These are phyloP conservation scores for Aspergillus neoniger DNA, from an alignment of 2,329 filamentous ascomycete genomes.

Conservation along the genomic window DNA sequence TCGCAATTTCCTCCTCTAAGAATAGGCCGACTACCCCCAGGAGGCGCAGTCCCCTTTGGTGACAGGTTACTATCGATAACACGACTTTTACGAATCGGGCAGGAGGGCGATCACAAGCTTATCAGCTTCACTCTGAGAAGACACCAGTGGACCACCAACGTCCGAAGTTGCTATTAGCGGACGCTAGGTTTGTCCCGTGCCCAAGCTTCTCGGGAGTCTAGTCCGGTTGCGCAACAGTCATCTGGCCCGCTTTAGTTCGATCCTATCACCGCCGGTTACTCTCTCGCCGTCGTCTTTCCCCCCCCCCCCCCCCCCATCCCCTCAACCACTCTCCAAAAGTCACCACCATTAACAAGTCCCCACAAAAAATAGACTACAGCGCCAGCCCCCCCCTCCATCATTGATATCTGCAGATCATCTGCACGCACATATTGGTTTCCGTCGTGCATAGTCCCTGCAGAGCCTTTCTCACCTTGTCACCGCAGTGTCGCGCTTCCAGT, in stretches of 20 bases:
- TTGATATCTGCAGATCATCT: constrained; percentile 51
- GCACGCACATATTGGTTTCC: constrained; percentile 45
- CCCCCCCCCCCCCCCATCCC: constrained; percentile 32
- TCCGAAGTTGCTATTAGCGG: constrained; percentile 11
- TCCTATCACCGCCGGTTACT: constrained; percentile 24
- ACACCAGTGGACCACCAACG: constrained; percentile 9
- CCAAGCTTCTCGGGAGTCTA: constrained; percentile 26
- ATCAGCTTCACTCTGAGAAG: constrained; percentile 15
- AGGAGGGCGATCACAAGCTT: constrained; percentile 27
- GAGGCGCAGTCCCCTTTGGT: not conserved
- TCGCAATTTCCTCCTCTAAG: not conserved
- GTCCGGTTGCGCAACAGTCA: constrained; percentile 33
- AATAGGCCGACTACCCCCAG: not conserved
- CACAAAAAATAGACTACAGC: too few species aligned
- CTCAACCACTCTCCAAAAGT: too few species aligned
- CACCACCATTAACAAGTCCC: too few species aligned
- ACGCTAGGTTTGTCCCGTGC: constrained; percentile 20
- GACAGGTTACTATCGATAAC: not conserved
- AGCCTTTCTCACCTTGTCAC: constrained; percentile 26
- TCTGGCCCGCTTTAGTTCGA: constrained; percentile 34
- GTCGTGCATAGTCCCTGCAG: constrained; percentile 50
- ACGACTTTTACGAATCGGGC: not conserved
- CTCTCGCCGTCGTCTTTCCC: constrained; percentile 20
- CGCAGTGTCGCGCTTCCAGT: constrained; percentile 16
- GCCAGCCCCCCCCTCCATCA: constrained; percentile 28